Evolutionary conservation across 768 basidiomycete genomes (phyloP).

Genomic region (Porpolomopsis calyptriformis): DNA sequence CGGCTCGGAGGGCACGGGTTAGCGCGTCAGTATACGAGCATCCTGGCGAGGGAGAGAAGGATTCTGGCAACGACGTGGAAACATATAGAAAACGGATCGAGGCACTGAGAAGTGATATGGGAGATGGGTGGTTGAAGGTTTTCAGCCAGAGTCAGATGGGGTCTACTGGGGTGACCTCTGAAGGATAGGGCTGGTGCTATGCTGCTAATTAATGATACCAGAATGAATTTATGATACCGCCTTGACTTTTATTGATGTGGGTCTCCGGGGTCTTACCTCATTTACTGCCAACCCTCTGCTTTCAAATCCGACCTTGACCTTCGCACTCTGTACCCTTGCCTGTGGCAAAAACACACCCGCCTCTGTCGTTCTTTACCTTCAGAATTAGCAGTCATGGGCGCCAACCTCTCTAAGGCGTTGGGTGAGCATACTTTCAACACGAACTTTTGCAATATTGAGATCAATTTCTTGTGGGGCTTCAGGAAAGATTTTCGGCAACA

Average conservation of each 20-base stretch:
- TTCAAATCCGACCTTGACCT: too few species aligned
- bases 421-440: slow-evolving; percentile 31
- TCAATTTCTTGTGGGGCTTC: slow-evolving; percentile 3
- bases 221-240: not conserved
- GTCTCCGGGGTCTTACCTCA: slow-evolving; percentile 1
- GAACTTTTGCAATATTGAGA: slow-evolving; percentile 6
- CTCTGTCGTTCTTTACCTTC: slow-evolving; percentile 57
- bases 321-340: not conserved
- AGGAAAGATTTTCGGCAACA: slow-evolving; percentile 96
- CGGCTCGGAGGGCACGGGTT: slow-evolving; percentile 39
- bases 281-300: too few species aligned
- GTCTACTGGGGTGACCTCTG: slow-evolving; percentile 4
- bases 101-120: slow-evolving; percentile 77
- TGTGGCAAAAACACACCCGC: slow-evolving; percentile 15
- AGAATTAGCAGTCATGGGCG: slow-evolving; percentile 52
- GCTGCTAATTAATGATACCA: not conserved
- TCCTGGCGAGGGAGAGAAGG: slow-evolving; percentile 19
- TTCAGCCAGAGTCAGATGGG: slow-evolving; percentile 49
- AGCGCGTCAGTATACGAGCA: slow-evolving; percentile 59
- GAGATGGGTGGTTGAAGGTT: slow-evolving; percentile 82
- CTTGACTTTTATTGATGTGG: not conserved
- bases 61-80: slow-evolving; percentile 16
- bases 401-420: slow-evolving; percentile 77
- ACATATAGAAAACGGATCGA: slow-evolving; percentile 66
- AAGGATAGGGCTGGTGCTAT: not conserved